Evolutionary conservation across 495 filamentous ascomycete genomes (phyloP).

Genomic region (Collariella sp.): DNA sequence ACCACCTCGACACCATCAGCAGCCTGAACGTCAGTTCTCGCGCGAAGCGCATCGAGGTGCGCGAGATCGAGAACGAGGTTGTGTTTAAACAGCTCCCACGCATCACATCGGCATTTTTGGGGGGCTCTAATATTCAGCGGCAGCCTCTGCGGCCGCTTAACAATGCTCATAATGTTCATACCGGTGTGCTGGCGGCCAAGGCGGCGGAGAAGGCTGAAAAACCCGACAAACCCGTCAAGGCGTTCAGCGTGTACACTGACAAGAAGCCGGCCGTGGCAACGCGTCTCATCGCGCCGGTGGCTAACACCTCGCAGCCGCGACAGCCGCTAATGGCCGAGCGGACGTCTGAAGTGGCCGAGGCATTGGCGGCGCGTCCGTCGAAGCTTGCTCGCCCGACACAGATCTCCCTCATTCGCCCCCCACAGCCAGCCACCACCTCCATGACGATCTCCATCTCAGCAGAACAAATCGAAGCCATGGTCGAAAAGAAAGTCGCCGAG

Average conservation of each 20-base stretch:
- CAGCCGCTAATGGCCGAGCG: slow-evolving; percentile 36
- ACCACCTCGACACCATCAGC: slow-evolving; percentile 88
- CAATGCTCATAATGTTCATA: slow-evolving; percentile 53
- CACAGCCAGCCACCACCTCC: slow-evolving; percentile 22
- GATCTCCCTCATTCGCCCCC: slow-evolving; percentile 14
- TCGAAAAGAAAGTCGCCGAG: slow-evolving; percentile 84
- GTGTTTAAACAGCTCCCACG: slow-evolving; percentile 66
- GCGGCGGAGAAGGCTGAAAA: slow-evolving; percentile 43
- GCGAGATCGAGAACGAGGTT: slow-evolving; percentile 88
- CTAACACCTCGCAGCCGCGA: slow-evolving; percentile 32
- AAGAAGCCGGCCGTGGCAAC: slow-evolving; percentile 37
- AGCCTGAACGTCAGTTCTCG: slow-evolving; percentile 92
- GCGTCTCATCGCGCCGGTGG: slow-evolving; percentile 13
- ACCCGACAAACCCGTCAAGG: slow-evolving; percentile 66
- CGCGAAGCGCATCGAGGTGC: slow-evolving; percentile 92
- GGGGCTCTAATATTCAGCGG: slow-evolving; percentile 44
- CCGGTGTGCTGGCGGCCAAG: slow-evolving; percentile 34
- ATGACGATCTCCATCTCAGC: slow-evolving; percentile 49
- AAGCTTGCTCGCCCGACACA: slow-evolving; percentile 39
- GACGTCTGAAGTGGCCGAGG: slow-evolving; percentile 32
- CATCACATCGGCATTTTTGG: slow-evolving; percentile 38
- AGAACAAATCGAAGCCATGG: slow-evolving; percentile 79
- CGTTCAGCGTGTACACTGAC: slow-evolving; percentile 78
- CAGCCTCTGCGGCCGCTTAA: slow-evolving; percentile 72
- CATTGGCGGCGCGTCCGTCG: slow-evolving; percentile 24